Percentiles rank a stretch among this genome's conserved stretches.
Conservation (phyloP, 768 basidiomycete species). For the Lactarius pseudohatsudake region DNA sequence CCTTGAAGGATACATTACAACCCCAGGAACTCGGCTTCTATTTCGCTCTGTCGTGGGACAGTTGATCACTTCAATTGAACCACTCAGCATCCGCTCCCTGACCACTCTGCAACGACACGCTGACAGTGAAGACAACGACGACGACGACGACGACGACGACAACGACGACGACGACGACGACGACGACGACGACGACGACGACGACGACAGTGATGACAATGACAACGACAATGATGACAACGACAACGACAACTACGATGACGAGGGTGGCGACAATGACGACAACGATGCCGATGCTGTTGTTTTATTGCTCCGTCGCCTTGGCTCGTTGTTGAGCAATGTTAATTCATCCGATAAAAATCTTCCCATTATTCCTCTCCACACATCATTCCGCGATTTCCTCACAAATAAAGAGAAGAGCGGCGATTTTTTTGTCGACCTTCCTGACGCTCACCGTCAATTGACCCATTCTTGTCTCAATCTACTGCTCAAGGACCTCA, state of each 20-base stretch:
- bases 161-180: no score
- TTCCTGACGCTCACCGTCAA: constrained; percentile 2
- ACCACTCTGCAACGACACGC: no score
- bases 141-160: neutral
- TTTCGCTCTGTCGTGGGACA: constrained; percentile 9
- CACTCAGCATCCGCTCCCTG: no score
- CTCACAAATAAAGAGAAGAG: neutral
- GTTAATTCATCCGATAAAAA: neutral
- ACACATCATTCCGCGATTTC: constrained; percentile 1
- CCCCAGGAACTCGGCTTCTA: neutral
- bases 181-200: no score
- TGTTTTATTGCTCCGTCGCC: neutral
- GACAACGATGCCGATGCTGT: neutral
- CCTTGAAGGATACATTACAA: neutral
- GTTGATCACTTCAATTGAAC: neutral
- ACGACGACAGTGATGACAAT: no score
- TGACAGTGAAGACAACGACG: no score
- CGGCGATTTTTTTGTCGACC: neutral
- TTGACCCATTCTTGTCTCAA: neutral
- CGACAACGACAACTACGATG: no score
- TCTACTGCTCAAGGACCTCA: neutral
- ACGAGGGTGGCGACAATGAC: no score
- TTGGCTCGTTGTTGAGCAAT: constrained; percentile 6
- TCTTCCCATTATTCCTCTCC: constrained; percentile 1
- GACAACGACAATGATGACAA: no score